Base-by-base conservation (phyloP, 2,329 filamentous ascomycete species). In the Ambrosiella cleistominuta region DNA sequence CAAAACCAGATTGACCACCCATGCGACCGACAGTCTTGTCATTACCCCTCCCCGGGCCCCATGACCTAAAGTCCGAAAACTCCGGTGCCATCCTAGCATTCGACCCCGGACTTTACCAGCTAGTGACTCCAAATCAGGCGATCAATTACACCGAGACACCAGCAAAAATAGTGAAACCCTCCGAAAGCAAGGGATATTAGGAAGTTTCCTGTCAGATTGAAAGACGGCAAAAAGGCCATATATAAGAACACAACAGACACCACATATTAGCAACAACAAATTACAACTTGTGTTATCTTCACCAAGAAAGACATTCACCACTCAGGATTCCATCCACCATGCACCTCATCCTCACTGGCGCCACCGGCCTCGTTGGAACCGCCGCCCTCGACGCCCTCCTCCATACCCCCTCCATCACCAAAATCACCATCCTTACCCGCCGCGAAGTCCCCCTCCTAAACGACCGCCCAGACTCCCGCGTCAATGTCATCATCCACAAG, bases 341-440 rank as follows among this genome's bases (percentile, higher is more conserved):
- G 77, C 79, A 82, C 70, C 72, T 85, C 64, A 81, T 85, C 60
- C 72, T 85, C 55, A 85, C 82, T 0, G 81, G 82, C n/a, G 81
- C 80, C 9, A 85, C 82, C 0, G 82, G 82, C 64, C 73, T 85
- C 1, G 76, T 85, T 40, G 82, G 82, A 65, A 79, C 76, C 0
- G 74, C 70, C 44, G 77, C 78, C 13, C 73, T 86, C 1, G 78
- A 83, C 61, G 75, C 78, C 62, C 81, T 85, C 74, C 71, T 85
- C 62, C 73, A 72, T 62, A 73, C 70, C 62, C 54, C 54, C 13
- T 71, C 74, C 42, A 71, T 88, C 59, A 78, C 76, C 54, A 81
- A 79, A 63, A 79, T 89, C 65, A 82, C 82, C 19, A 79, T 90
- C 64, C 74, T 88, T 54, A 81, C 76, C 61, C 75, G 86, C 12